Base-by-base conservation (phyloP, 2,329 filamentous ascomycete species). In the Zymoseptoria brevis region DNA sequence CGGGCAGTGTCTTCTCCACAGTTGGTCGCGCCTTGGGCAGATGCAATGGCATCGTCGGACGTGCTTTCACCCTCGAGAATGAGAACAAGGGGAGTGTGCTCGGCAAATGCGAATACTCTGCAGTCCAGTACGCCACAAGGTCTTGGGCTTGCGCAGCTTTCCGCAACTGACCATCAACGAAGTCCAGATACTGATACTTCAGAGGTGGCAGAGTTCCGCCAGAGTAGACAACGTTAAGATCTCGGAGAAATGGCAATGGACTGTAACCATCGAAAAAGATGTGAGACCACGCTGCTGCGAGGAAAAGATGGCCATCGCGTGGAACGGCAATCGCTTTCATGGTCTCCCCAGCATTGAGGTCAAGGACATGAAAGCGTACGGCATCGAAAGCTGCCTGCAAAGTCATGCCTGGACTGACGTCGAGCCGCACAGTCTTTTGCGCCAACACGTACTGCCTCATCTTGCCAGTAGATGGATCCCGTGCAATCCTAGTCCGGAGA, bases 251-350 rank as follows among this genome's bases (percentile, higher is more conserved):
- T 1, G 69, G 48, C 9, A 66, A 45, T 21, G 58, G 60, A 54
- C 69, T 68, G 53, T 67, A 19, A 6, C 69, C 70, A 55, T 74
- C 72, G 54, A 72, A 61, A 29, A 59, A 61, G 55, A 74, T 69
- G 57, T 73, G 71, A 56, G 73, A 72, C 48, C 60, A 68, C 3
- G 56, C 63, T 19, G 74, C 55, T 5, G 64, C 57, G 45, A 57
- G 57, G 22, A 70, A 57, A 19, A 55, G 59, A 19, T 68, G 56
- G 7, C 64, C 71, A 16, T 58, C 52, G 41, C 63, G 50, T 69
- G 64, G 51, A 57, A 72, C 4, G 35, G 48, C 57, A 61, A 59
- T 19, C 41, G 54, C 48, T 56, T 57, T 57, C 55, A 57, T 57
- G 55, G 50, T 53, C 55, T 57, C 55, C 26, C 55, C 55, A 53